Evolutionary conservation across 2,329 filamentous ascomycete species (phyloP).

Genomic region (Acrodontium crateriforme): DNA sequence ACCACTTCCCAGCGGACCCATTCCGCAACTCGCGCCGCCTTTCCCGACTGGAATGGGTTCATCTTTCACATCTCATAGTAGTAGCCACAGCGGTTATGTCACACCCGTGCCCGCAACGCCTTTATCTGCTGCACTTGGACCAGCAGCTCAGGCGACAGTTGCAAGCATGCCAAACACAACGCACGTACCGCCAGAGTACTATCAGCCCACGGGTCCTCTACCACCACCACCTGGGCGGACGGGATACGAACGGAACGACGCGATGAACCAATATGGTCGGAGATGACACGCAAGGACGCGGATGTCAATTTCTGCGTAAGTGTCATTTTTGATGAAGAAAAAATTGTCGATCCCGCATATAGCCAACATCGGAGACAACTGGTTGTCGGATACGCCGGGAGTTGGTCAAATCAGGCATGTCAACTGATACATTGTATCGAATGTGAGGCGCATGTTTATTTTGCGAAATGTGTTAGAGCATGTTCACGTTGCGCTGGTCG

Average conservation of each 20-base stretch:
- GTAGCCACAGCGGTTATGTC: conserved; percentile 28
- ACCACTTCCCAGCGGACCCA: conserved; percentile 6
- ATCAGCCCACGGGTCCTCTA: conserved; percentile 3
- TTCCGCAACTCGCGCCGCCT: no score
- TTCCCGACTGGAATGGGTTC: conserved; percentile 14
- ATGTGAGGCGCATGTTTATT: no score
- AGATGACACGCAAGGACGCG: no score
- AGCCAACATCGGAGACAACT: no score
- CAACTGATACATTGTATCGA: no score
- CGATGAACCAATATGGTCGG: conserved; percentile 1
- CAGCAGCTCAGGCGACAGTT: conserved; percentile 80
- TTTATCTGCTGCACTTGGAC: conserved; percentile 74
- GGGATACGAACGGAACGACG: conserved; percentile 2
- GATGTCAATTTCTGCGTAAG: no score
- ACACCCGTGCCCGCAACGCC: conserved; percentile 67
- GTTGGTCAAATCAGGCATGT: no score
- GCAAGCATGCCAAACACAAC: conserved; percentile 9
- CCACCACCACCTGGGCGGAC: conserved; percentile 1
- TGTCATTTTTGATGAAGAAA: no score
- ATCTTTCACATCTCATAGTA: conserved; percentile 11
- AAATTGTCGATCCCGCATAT: no score
- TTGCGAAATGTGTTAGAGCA: no score
- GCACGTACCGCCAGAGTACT: conserved; percentile 10
- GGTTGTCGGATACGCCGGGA: no score
- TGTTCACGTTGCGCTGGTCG: no score